Conservation (phyloP, 2,329 filamentous ascomycete genomes). For the Endoconidiophora laricicola region DNA sequence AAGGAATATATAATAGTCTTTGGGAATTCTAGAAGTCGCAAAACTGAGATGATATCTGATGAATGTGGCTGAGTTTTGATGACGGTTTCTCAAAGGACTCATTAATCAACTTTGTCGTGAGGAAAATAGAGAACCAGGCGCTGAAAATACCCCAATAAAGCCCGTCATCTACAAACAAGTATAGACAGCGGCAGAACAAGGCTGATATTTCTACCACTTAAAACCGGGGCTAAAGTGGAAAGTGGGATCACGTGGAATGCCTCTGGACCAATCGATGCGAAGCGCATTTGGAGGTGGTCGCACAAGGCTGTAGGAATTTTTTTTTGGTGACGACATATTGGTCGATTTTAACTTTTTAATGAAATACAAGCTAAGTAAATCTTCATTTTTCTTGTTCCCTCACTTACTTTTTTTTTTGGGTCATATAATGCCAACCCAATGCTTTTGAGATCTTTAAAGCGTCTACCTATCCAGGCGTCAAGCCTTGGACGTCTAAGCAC, state of each 20-base stretch:
- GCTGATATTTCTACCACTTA: neutral
- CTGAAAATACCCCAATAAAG: neutral
- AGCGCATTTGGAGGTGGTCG: conserved; percentile 18
- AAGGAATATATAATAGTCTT: too few relatives aligned
- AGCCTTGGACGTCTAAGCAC: neutral
- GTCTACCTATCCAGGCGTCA: conserved; percentile 1
- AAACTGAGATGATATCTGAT: neutral
- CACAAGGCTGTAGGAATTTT: conserved; percentile 7
- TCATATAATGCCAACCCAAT: conserved; percentile 1
- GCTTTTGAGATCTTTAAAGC: conserved; percentile 4
- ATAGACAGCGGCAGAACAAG: neutral
- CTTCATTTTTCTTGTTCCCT: neutral
- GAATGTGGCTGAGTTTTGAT: neutral
- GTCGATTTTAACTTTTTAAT: neutral
- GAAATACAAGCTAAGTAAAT: neutral
- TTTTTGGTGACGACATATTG: neutral
- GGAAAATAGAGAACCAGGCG: neutral
- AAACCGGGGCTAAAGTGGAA: neutral
- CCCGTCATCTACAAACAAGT: neutral
- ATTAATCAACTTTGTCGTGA: conserved; percentile 2
- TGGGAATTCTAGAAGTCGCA: neutral
- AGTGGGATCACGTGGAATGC: neutral
- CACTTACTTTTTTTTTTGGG: neutral
- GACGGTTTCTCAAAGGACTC: neutral
- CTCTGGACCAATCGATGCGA: conserved; percentile 22